Evolutionary conservation across 2,329 filamentous ascomycete genomes (phyloP).

Genomic region (Hymenoscyphus scutula): DNA sequence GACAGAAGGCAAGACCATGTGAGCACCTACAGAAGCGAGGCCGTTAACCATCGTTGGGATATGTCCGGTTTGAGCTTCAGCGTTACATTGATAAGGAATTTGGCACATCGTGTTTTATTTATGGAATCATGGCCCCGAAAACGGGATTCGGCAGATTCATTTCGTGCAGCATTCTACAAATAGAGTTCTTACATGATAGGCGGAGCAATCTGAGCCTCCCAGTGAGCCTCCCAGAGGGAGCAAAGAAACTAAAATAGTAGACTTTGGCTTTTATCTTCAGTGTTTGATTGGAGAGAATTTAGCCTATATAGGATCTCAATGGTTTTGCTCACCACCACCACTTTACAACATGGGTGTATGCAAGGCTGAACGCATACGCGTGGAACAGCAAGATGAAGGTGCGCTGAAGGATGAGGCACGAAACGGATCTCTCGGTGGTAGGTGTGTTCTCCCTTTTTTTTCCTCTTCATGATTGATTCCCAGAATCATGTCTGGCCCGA

Average conservation of each 20-base stretch:
- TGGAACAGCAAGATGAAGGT: background rate
- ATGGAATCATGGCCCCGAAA: background rate
- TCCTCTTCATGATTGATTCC: background rate
- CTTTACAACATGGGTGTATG: conserved; percentile 1
- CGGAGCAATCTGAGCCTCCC: background rate
- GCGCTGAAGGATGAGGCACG: background rate
- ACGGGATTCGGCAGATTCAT: background rate
- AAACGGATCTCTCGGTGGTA: background rate
- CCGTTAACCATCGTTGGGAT: conserved; percentile 11
- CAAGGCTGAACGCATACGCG: background rate
- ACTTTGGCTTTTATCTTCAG: background rate
- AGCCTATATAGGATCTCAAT: background rate
- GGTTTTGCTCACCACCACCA: background rate
- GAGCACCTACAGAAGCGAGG: conserved; percentile 27
- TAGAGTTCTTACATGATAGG: conserved; percentile 4
- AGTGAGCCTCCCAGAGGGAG: background rate
- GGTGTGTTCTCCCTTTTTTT: background rate
- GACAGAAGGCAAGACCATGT: conserved; percentile 28
- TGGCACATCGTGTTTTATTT: background rate
- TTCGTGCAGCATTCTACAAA: conserved; percentile 3
- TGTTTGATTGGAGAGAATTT: background rate
- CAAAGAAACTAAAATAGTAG: background rate
- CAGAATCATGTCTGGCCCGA: conserved; percentile 2
- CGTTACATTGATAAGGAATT: background rate
- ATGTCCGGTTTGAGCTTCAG: conserved; percentile 16